Base-by-base conservation (phyloP, 768 basidiomycete genomes). In the Imleria badia region DNA sequence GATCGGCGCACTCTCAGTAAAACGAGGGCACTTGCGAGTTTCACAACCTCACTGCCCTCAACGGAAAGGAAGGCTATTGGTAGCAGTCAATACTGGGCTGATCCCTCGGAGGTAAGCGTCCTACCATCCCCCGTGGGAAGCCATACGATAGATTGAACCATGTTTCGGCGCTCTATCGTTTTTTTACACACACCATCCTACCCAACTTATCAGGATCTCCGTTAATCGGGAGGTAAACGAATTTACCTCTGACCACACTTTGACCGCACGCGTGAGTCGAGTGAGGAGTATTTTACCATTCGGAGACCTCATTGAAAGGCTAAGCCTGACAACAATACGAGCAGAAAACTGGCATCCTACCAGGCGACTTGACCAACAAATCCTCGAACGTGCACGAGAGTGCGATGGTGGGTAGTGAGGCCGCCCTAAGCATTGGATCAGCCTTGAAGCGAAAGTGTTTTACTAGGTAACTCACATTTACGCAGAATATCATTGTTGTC, bases 281-380 rank as follows among this genome's bases (percentile, higher is more conserved):
- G 80, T 79, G 42, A 81, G 68, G 39, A 81, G 66, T 22, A 69
- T 55, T 43, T 56, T 67, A n/a, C 80, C 77, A 33, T 69, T 75
- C 3, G 80, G 81, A 39, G 78, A 78, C 79, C 77, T 77, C 50
- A 47, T 48, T 58, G 29, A 51, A 48, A n/a, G 26, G 29, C 20
- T 61, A 17, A 55, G 55, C 45, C 47, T 14, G 14, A 35, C 26
- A 31, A 43, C 22, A 52, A 34, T 31, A 34, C 26, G 39, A 29
- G 22, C 2, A 44, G 41, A 40, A 35, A 38, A 45, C 33, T 13
- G 22, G 39, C 7, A 40, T 20, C 54, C 43, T 62, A 78, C 78
- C 80, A 81, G 9, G 78, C 80, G 17, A 81, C 80, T 61, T 81
- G 80, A 31, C 75, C 75, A 54, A 80, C 74, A 63, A 81, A 82